Base-by-base conservation (phyloP, 257 asterid species). In the Mentha longifolia region DNA sequence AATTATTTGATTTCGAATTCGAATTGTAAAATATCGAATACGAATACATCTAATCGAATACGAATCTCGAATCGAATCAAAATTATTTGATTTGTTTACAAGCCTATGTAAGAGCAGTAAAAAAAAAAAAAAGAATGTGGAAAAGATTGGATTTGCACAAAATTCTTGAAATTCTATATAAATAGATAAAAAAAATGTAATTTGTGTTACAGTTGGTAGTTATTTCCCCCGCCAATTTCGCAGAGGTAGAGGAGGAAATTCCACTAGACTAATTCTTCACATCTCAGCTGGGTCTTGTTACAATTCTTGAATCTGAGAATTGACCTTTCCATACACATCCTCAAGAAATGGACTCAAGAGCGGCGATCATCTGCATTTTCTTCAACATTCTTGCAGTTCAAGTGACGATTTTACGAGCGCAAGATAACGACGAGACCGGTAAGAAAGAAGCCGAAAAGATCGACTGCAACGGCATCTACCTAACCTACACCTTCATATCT, bases 381-480 rank as follows among this genome's bases (percentile, higher is more conserved):
- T 51, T 72, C 61, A 76, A 20, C 45, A 65, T 61, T 15, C 42
- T 78, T 4, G 54, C 69, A 41, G 43, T 60, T 37, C 12, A 25
- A 12, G 19, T 51, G 60, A 65, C 63, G 19, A 69, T 28, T 1
- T 28, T 6, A 35, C 8, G 51, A 55, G 85, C 77, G 14, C 78
- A 79, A 33, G 79, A 73, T n/a, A 49, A 65, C 6, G 74, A 66
- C 1, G 71, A 17, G 9, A 12, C 6, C 3, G 31, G 13, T 7
- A 33, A 65, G 8, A 59, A 70, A 11, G 42, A 60, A 17, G 35
- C 57, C 9, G 83, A 65, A 55, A 78, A 71, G 3, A 67, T 59
- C 5, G 76, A 55, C 15, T 85, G 87, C 70, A 85, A 82, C 50
- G 85, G 89, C 0, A 80, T 85, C 58, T 80, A 62, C 9, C 42